Evolutionary conservation across 2,329 filamentous ascomycete species (phyloP).

Genomic region (Hypocreales sp.): DNA sequence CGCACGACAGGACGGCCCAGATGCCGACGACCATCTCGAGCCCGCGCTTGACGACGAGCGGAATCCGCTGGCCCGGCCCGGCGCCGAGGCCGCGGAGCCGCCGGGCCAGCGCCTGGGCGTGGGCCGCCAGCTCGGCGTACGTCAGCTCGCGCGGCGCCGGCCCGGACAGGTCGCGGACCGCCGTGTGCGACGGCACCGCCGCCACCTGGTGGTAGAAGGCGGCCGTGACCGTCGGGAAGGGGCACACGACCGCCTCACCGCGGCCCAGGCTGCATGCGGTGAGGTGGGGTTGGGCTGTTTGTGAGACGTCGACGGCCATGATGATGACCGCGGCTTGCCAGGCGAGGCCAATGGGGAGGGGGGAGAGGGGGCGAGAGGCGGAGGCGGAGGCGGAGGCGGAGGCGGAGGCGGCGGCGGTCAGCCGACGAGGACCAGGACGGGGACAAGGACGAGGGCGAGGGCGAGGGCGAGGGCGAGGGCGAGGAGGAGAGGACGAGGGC

Average conservation of each 20-base stretch:
- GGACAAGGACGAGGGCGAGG: too few relatives aligned
- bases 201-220: conserved; percentile 23
- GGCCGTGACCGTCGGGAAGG: conserved; percentile 22
- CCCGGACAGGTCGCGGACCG: conserved; percentile 21
- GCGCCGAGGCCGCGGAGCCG: conserved; percentile 23
- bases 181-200: conserved; percentile 18
- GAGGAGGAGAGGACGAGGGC: too few relatives aligned
- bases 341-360: too few relatives aligned
- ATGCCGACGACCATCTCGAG: conserved; percentile 43
- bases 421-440: too few relatives aligned
- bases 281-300: conserved; percentile 2
- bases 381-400: neutral
- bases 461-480: too few relatives aligned
- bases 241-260: conserved; percentile 9
- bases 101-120: conserved; percentile 25
- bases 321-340: neutral
- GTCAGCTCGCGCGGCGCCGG: conserved; percentile 18
- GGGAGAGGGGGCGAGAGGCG: too few relatives aligned
- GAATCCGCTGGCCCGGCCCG: conserved; percentile 28
- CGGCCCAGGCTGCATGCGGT: conserved; percentile 4
- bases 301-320: conserved; percentile 4
- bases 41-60: conserved; percentile 38
- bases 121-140: conserved; percentile 26
- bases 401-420: too few relatives aligned
- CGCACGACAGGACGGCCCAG: conserved; percentile 37